Evolutionary conservation across 805 yeast genomes (phyloP), one percentile per base, ranked within the genome.

Genomic region (Debaryomyces castellii): DNA sequence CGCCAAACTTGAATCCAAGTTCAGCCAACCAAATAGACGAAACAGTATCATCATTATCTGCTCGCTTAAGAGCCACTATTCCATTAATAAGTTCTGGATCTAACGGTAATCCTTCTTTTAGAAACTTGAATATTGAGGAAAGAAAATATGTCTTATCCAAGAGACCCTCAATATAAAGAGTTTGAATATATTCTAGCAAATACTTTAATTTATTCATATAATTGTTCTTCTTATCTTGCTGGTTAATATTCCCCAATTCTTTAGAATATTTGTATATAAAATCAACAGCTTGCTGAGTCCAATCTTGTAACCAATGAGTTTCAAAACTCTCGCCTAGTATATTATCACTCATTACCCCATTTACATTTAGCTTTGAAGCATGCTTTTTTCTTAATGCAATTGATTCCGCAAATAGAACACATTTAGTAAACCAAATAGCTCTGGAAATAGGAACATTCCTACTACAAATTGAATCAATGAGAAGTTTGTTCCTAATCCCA

Each of bases 401-500:
- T n/a, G 65, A 57, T 43, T 89, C 96, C 51, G 90, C 87, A 10
- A 87, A 83, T 20, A 91, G 83, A 2, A 91, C 89, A 63, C 97
- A 89, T 51, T 88, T 81, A 3, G 92, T 86, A 48, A 94, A 77
- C 99, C 99, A 92, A 2, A 92, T 64, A 0, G 97, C 96, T 48
- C 97, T 71, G n/a, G 78, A 60, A 1, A 86, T 68, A 0, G 98
- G 97, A 0, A 92, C 83, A 27, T 69, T 67, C 57, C 84, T 83
- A 20, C 68, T 57, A 48, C 85, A 77, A 51, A 95, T 77, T 49
- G 84, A 87, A 51, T 90, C 97, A 3, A 92, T 60, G 16, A 92
- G 69, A 1, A 77, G 74, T 52, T 81, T 80, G 59, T 88, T 87
- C 51, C 91, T 73, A 18, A 91, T 79, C 0, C 97, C 97, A 61